Conservation (phyloP, 192 early-diverging fungal genomes). For the Polychytrium aggregatum region DNA sequence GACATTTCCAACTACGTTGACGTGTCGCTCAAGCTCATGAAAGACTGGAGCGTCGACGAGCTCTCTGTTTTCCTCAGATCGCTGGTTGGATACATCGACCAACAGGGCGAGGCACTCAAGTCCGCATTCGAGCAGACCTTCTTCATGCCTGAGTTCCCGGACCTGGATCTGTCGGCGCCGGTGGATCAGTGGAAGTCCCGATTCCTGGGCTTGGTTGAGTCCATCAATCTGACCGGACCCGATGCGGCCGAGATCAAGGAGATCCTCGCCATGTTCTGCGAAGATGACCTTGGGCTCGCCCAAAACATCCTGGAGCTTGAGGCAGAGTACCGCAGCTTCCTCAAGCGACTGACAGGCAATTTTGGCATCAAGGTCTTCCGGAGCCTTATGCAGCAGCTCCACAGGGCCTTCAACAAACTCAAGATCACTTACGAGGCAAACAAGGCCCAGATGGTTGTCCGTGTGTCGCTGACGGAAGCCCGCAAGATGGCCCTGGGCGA, state of each 20-base stretch:
- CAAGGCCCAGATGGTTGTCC: neutral
- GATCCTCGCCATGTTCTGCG: no score
- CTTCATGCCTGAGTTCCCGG: slow-evolving; percentile 20
- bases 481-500: no score
- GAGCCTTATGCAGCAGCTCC: slow-evolving; percentile 11
- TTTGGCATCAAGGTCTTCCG: slow-evolving; percentile 6
- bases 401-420: no score
- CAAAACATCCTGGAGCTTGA: slow-evolving; percentile 1
- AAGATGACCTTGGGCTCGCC: no score
- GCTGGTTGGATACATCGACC: slow-evolving; percentile 18
- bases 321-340: slow-evolving; percentile 6
- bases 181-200: no score
- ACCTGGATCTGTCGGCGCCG: no score
- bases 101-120: slow-evolving; percentile 8
- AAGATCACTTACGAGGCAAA: slow-evolving; percentile 8
- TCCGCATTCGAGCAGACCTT: slow-evolving; percentile 14
- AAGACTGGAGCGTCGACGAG: slow-evolving; percentile 28
- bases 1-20: no score
- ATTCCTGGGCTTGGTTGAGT: no score
- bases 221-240: no score
- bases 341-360: slow-evolving; percentile 8
- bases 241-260: no score
- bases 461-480: no score
- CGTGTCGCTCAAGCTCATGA: slow-evolving; percentile 10
- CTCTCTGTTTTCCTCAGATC: slow-evolving; percentile 21